Evolutionary conservation across 1,139 yeast species (phyloP).

Genomic region (Kurtzmaniella quercitrusa): DNA sequence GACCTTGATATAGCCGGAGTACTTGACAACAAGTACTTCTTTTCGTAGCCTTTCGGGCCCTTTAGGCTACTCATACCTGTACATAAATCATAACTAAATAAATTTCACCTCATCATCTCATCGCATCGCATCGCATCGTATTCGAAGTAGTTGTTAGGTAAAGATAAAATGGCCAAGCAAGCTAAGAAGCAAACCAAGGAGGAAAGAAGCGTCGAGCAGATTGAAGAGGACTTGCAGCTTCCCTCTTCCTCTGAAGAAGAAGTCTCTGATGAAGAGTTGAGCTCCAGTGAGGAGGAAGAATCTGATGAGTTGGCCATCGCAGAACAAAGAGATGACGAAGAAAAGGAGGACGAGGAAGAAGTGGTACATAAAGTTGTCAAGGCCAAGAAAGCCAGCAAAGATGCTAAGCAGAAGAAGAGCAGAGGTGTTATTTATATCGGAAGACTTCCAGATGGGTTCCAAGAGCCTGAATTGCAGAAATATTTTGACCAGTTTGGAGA

Average conservation of each 20-base stretch:
- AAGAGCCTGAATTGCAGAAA: slow-evolving; percentile 73
- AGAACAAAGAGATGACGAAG: slow-evolving; percentile 6
- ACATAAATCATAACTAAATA: not conserved
- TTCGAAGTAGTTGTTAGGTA: not conserved
- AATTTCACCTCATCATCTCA: slow-evolving; percentile 2
- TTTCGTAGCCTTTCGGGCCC: no score
- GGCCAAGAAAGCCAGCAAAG: slow-evolving; percentile 17
- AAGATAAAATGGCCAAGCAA: slow-evolving; percentile 9
- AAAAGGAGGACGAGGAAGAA: slow-evolving; percentile 8
- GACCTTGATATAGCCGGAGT: slow-evolving; percentile 29
- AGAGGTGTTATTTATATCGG: slow-evolving; percentile 83
- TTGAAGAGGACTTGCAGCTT: slow-evolving; percentile 29
- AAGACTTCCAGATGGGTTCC: slow-evolving; percentile 88
- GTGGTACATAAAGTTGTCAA: slow-evolving; percentile 24
- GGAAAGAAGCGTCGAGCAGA: slow-evolving; percentile 20
- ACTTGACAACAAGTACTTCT: slow-evolving; percentile 32
- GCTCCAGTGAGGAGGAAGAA: slow-evolving; percentile 17
- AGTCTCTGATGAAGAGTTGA: slow-evolving; percentile 13
- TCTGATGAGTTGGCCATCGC: slow-evolving; percentile 18
- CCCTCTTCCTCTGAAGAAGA: slow-evolving; percentile 27
- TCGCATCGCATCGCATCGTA: not conserved
- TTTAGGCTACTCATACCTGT: no score
- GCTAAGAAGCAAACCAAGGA: slow-evolving; percentile 8
- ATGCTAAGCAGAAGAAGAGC: slow-evolving; percentile 18
- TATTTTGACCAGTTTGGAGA: slow-evolving; percentile 91